Evolutionary conservation across 129 eudicot genomes (phyloP), one percentile per base, ranked within the genome.

Genomic region (Chrysanthemum lavandulifolium): DNA sequence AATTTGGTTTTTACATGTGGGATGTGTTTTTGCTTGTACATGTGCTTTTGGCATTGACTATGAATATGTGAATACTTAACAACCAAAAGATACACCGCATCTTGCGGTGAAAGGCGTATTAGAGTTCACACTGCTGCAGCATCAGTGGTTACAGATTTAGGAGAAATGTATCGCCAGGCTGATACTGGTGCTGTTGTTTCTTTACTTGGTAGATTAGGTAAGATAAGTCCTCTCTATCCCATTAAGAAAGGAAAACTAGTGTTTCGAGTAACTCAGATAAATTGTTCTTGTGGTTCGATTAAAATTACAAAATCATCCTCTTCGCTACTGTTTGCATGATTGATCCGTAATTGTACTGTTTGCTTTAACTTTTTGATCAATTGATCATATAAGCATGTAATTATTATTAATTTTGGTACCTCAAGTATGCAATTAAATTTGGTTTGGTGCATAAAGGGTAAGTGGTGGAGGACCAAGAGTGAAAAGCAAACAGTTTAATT

Each of bases 61-160:
- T 29, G 49, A 15, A 48, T 68, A 18, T 68, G 68, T 64, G 53
- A 56, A 71, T 64, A 71, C 91, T 85, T 95, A 86, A 95, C 91
- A 61, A 48, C 70, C 73, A 14, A 69, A 73, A 95, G 99, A 81
- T 95, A 86, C 80, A 95, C 99, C 19, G 91, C 99, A 40, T 95
- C 99, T 69, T 90, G 91, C 14, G 99, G 99, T 64, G 99, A 90
- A 83, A 83, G 99, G 77, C 99, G 99, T 76, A 95, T 95, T 57
- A 95, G 99, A 80, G 97, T 95, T 68, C 99, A 90, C 80, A 95
- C 99, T 45, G 94, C 97, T 15, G 99, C 97, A 73, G 99, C 96
- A 65, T 96, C 96, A 29, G 99, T 95, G 71, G 99, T 95, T 82
- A 58, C 94, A 63, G 97, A 95, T 72, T 78, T 95, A 33, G 94